Conservation (phyloP, 805 yeast genomes). For the Wickerhamiella musiphila region DNA sequence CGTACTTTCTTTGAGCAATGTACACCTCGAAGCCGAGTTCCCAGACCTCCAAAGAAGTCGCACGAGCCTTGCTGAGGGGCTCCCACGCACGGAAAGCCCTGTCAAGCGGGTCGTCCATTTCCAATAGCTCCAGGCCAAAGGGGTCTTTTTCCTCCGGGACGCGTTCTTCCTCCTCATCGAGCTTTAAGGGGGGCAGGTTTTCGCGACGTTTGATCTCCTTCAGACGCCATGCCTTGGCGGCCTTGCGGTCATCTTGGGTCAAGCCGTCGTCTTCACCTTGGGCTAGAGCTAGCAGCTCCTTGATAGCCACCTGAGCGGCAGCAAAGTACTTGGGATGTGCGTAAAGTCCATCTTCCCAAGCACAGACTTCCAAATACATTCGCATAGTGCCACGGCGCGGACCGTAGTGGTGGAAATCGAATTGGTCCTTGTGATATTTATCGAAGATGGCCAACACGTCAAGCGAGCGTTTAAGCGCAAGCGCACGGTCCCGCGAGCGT, state of each 20-base stretch:
- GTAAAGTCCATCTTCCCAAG: constrained; percentile 69
- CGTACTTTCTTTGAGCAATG: constrained; percentile 30
- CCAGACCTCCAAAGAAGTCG: constrained; percentile 25
- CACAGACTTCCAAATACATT: constrained; percentile 55
- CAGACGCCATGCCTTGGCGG: constrained; percentile 29
- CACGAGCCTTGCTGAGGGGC: constrained; percentile 18
- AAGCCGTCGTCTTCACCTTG: constrained; percentile 15
- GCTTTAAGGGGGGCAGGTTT: constrained; percentile 14
- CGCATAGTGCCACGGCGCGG: constrained; percentile 82
- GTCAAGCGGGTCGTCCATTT: constrained; percentile 26
- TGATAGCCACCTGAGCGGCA: constrained; percentile 46
- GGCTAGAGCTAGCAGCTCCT: constrained; percentile 31
- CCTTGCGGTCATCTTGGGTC: constrained; percentile 19
- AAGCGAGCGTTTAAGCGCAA: constrained; percentile 63
- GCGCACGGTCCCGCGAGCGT: constrained; percentile 45
- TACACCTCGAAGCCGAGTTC: constrained; percentile 29
- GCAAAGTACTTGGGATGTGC: constrained; percentile 56
- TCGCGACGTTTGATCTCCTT: constrained; percentile 30
- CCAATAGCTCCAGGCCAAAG: constrained; percentile 27
- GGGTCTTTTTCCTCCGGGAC: constrained; percentile 25
- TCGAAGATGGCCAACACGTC: constrained; percentile 51
- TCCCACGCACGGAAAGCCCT: constrained; percentile 27
- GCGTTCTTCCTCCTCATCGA: constrained; percentile 7
- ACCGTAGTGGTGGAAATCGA: constrained; percentile 88
- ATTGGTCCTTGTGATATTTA: constrained; percentile 65